Conservation (phyloP, 202 grass and related monocot species). For the Zoysia matrella region DNA sequence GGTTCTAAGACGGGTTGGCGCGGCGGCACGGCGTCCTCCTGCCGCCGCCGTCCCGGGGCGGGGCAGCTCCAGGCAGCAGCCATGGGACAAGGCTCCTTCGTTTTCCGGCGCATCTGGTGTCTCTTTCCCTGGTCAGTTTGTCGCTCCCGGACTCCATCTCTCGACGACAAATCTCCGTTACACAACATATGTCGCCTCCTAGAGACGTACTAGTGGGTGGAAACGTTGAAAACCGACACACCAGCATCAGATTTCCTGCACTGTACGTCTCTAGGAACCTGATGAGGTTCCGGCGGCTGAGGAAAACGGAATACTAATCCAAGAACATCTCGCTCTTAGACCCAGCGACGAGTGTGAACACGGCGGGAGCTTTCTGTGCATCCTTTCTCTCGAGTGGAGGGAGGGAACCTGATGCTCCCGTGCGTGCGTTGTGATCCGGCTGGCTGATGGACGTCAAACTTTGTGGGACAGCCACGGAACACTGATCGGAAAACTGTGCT, state of each 20-base stretch:
- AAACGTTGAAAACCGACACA: neutral
- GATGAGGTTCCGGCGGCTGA: neutral
- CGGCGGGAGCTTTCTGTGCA: no score
- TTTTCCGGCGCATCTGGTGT: no score
- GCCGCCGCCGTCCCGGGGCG: no score
- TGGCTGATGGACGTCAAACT: neutral
- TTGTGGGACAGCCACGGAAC: neutral
- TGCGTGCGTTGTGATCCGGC: neutral
- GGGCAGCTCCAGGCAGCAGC: no score
- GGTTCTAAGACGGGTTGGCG: no score
- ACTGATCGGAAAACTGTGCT: neutral
- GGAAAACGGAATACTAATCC: neutral
- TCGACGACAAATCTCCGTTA: neutral
- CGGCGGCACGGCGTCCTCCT: no score
- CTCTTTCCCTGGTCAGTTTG: neutral
- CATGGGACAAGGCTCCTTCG: no score
- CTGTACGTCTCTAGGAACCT: no score
- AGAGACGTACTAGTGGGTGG: neutral
- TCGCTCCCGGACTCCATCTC: neutral
- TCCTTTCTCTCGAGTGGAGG: no score
- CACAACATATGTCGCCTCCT: neutral
- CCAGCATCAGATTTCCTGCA: neutral
- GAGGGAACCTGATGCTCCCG: slow-evolving; percentile 39
- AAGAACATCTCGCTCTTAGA: no score
- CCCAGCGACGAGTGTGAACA: no score